Evolutionary conservation across 2,329 filamentous ascomycete species (phyloP).

Genomic region (Ophiognomonia clavigignenti-juglandacearum): DNA sequence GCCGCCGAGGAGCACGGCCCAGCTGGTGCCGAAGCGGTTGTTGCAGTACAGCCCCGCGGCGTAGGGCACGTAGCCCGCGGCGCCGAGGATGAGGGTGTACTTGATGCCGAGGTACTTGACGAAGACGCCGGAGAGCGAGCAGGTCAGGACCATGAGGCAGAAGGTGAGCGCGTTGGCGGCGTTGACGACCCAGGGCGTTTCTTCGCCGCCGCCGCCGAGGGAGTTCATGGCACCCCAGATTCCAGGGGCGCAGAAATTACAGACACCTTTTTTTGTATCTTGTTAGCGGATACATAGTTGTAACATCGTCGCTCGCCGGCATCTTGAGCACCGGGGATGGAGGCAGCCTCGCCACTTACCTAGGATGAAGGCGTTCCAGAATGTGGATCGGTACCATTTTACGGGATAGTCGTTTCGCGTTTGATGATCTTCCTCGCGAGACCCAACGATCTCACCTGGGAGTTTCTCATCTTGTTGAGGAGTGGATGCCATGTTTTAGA

Average conservation of each 20-base stretch:
- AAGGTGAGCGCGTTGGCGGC: slow-evolving; percentile 12
- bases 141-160: slow-evolving; percentile 8
- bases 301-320: too few species aligned
- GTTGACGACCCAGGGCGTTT: slow-evolving; percentile 9
- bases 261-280: too few species aligned
- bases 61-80: slow-evolving; percentile 49
- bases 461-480: too few species aligned
- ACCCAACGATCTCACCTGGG: too few species aligned
- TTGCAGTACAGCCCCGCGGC: slow-evolving; percentile 62
- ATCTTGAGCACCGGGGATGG: too few species aligned
- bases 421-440: too few species aligned
- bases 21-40: slow-evolving; percentile 57
- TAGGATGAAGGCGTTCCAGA: too few species aligned
- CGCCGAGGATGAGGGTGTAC: slow-evolving; percentile 4
- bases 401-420: too few species aligned
- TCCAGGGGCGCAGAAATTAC: slow-evolving; percentile 12
- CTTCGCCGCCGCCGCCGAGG: slow-evolving; percentile 11
- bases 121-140: slow-evolving; percentile 3
- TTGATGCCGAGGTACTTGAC: slow-evolving; percentile 7
- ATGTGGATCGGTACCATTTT: too few species aligned
- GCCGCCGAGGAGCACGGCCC: slow-evolving; percentile 59
- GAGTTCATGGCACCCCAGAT: slow-evolving; percentile 13
- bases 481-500: too few species aligned
- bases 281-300: too few species aligned
- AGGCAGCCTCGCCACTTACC: too few species aligned